Evolutionary conservation across 345 rosid genomes (phyloP).

Genomic region (Hirschfeldia incana): DNA sequence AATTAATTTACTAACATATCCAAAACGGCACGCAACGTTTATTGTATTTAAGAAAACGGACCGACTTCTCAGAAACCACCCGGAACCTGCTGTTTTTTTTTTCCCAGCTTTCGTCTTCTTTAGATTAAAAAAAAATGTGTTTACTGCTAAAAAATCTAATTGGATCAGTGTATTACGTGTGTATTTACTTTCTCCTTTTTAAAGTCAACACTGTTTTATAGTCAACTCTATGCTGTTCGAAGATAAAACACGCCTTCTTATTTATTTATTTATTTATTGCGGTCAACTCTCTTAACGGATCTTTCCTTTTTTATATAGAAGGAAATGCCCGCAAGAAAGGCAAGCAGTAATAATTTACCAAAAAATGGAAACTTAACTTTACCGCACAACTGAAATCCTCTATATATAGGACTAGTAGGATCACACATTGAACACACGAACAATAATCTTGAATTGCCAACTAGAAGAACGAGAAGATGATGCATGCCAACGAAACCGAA

Average conservation of each 20-base stretch:
- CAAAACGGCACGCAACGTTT: slow-evolving; percentile 31
- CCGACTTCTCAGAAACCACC: slow-evolving; percentile 25
- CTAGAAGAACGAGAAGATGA: not conserved
- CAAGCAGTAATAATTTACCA: not conserved
- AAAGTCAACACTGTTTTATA: not conserved
- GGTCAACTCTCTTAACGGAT: not conserved
- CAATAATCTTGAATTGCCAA: not conserved
- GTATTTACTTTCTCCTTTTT: not conserved
- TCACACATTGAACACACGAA: not conserved
- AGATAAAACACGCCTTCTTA: not conserved
- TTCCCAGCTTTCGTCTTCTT: not conserved
- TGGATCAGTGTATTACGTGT: not conserved
- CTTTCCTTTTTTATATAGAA: not conserved
- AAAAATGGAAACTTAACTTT: slow-evolving; percentile 1
- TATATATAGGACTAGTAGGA: not conserved
- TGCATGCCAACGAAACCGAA: not conserved
- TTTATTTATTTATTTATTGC: not conserved
- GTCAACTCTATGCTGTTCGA: slow-evolving; percentile 17
- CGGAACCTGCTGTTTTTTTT: slow-evolving; percentile 13
- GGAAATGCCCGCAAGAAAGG: not conserved
- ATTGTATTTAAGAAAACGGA: slow-evolving; percentile 11
- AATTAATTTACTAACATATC: slow-evolving; percentile 6
- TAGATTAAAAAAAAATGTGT: not conserved
- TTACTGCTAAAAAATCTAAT: not conserved
- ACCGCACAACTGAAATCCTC: not conserved